Evolutionary conservation across 1,284 basidiomycete genomes (phyloP).

Genomic region (Laetiporus sulphureus): DNA sequence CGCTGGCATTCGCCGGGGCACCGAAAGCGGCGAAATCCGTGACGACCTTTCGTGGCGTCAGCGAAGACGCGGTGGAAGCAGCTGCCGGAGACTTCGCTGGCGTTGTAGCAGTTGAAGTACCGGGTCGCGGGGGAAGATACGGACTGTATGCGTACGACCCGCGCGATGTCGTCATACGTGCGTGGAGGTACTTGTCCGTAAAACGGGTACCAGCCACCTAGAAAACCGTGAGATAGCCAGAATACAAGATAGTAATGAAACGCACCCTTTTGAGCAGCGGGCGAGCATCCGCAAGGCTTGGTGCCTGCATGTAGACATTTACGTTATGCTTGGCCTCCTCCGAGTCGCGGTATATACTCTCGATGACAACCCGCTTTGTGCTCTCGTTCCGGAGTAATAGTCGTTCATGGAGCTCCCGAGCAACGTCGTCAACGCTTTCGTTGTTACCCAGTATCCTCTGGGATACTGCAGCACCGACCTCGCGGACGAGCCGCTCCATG

Average conservation of each 20-base stretch:
- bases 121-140: constrained; percentile 36
- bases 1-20: constrained; percentile 65
- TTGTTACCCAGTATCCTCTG: constrained; percentile 85
- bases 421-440: constrained; percentile 95
- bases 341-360: constrained; percentile 92
- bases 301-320: constrained; percentile 74
- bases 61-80: constrained; percentile 31
- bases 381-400: constrained; percentile 90
- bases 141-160: constrained; percentile 44
- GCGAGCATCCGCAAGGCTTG: constrained; percentile 69
- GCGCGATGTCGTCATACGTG: constrained; percentile 54
- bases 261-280: constrained; percentile 77
- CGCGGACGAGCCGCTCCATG: constrained; percentile 93
- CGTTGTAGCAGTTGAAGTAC: constrained; percentile 27
- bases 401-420: constrained; percentile 87
- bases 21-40: constrained; percentile 88
- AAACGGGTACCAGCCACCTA: constrained; percentile 90
- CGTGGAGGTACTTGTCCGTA: constrained; percentile 88
- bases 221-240: constrained; percentile 3
- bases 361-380: constrained; percentile 94
- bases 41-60: constrained; percentile 79
- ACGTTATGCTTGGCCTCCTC: constrained; percentile 91
- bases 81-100: constrained; percentile 30
- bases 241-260: constrained; percentile 6
- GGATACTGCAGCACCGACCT: constrained; percentile 91